Percentiles rank a stretch among this genome's conserved stretches.
Conservation (phyloP, 108 stramenopile genomes). For the Thalassiosira profunda region DNA sequence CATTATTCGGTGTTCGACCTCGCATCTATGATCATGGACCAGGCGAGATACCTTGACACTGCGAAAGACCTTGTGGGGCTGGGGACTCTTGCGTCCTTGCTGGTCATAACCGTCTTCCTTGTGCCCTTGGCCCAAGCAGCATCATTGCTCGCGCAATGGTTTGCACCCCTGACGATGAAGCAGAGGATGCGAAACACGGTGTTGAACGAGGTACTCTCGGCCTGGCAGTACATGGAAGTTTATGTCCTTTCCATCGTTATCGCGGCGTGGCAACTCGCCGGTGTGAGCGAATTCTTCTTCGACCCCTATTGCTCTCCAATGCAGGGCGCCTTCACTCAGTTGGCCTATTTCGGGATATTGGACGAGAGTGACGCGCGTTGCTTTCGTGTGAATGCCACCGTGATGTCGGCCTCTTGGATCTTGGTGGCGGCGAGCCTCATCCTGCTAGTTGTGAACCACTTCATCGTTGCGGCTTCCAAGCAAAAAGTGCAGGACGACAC, state of each 20-base stretch:
- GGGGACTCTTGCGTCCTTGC: constrained; percentile 60
- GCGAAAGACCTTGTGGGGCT: constrained; percentile 63
- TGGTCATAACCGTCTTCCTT: constrained; percentile 68
- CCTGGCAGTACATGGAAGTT: constrained; percentile 91
- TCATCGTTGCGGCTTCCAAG: constrained; percentile 27
- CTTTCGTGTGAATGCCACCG: constrained; percentile 66
- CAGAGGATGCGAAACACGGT: constrained; percentile 34
- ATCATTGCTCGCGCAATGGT: constrained; percentile 61
- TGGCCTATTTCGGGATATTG: constrained; percentile 70
- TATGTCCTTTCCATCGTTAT: constrained; percentile 74
- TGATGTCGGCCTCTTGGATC: constrained; percentile 67
- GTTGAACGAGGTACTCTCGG: constrained; percentile 60
- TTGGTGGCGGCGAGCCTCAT: constrained; percentile 44
- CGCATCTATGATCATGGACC: constrained; percentile 66
- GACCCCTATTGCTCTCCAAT: constrained; percentile 71
- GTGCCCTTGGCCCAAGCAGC: constrained; percentile 70
- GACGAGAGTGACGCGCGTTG: constrained; percentile 77
- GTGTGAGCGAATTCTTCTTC: constrained; percentile 75
- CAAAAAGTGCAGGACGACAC: constrained; percentile 28
- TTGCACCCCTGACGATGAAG: constrained; percentile 42
- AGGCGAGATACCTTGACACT: constrained; percentile 64
- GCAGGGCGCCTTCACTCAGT: constrained; percentile 49
- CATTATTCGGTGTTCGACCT: constrained; percentile 66
- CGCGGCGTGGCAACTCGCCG: constrained; percentile 79
- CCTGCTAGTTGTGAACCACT: constrained; percentile 30